Evolutionary conservation across 306 rosid genomes (phyloP).

Genomic region (Sicyos edulis): DNA sequence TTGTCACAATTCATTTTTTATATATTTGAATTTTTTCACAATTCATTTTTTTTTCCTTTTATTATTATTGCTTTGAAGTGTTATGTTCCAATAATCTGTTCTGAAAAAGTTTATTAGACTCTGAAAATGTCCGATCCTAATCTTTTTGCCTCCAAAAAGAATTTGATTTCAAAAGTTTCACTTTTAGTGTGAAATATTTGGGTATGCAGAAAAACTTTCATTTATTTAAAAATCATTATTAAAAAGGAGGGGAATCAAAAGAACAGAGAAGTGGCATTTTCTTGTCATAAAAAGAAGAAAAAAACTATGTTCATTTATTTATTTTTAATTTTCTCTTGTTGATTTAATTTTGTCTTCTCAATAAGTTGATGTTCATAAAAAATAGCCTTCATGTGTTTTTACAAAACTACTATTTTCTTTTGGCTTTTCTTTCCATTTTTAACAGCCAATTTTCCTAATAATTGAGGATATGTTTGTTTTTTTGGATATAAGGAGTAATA

Average conservation of each 20-base stretch:
- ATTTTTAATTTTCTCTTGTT: too few relatives aligned
- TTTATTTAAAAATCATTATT: background rate
- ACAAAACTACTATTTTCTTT: background rate
- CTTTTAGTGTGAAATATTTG: conserved; percentile 4
- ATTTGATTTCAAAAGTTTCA: conserved; percentile 17
- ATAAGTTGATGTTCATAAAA: background rate
- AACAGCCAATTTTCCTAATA: too few relatives aligned
- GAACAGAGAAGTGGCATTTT: background rate
- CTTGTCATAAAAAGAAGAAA: background rate
- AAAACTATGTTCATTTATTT: background rate
- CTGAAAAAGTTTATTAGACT: background rate
- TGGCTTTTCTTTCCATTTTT: background rate
- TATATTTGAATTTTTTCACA: too few relatives aligned
- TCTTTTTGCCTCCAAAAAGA: conserved; percentile 15
- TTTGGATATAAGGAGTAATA: too few relatives aligned
- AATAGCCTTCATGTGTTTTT: background rate
- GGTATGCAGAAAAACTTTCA: background rate
- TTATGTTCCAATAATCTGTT: background rate
- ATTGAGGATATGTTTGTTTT: too few relatives aligned
- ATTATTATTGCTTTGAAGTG: background rate
- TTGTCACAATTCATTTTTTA: too few relatives aligned
- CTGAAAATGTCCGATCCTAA: background rate
- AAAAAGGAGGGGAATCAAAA: background rate
- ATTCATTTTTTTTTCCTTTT: background rate
- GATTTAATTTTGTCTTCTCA: background rate